Evolutionary conservation across 176 grass and related monocot genomes (phyloP), one percentile per base, ranked within the genome.

Genomic region (Eragrostis curvula): DNA sequence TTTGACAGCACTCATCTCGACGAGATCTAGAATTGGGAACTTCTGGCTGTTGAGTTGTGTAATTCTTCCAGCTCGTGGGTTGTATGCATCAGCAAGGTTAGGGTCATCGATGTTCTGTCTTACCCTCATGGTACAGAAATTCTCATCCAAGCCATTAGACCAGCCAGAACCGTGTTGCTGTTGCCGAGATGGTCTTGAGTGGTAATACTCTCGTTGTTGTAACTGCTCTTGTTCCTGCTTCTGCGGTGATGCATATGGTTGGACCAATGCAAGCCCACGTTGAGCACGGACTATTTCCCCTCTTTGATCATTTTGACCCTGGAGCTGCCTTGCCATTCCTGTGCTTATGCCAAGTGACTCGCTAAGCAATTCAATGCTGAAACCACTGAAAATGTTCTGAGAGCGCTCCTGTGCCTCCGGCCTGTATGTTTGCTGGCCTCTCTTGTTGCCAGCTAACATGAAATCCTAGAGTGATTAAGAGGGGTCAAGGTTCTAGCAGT

Each of bases 1-100:
- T 61, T 84, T 85, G 40, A 41, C 46, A 17, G 77, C 81, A 62
- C 87, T 89, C 82, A 89, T 89, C 60, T 89, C 60, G 10, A 89
- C 50, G 14, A 89, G 13, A 17, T 81, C 77, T 9, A 89, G 60
- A 67, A 76, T 81, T 1, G 69, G 87, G 32, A 89, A 83, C 41
- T 89, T 89, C 69, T 89, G 82, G 56, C 68, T 85, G 30, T 89
- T 85, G 24, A 85, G 48, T 27, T 48, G 15, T 66, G 87, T 72
- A 43, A 89, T 56, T 69, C 87, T 80, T 56, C 87, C 73, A 59
- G 45, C 74, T 80, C 70, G 68, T 15, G 75, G 82, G 47, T 81
- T 85, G 76, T 85, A 89, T 57, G 65, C 32, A 59, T 85, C 87
- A 42, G 82, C 82, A 9, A 40, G 81, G 58, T 46, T 74, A 12